Evolutionary conservation across 768 basidiomycete genomes (phyloP), one percentile per base, ranked within the genome.

Genomic region (Suillus weaverae): DNA sequence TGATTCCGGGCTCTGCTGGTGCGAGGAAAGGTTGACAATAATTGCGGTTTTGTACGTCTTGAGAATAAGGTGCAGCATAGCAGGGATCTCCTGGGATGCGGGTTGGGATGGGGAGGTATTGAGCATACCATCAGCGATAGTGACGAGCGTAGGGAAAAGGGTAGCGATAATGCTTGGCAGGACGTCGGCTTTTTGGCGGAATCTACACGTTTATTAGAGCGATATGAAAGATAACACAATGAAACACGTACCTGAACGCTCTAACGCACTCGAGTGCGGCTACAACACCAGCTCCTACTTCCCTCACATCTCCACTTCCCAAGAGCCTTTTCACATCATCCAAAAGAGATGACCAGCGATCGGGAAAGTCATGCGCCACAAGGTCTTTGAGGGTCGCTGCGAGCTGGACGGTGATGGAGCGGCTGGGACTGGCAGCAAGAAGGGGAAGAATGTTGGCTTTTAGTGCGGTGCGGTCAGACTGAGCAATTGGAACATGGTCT

Each of bases 41-140:
- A 93, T 91, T 56, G 88, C 89, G 0, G 88, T 89, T 71, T 88
- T 91, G 82, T 97, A 97, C 0, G 91, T 84, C 72, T 97, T 96
- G 66, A 95, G 81, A 64, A 96, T 91, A 60, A 94, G 83, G 70
- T 95, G 94, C 36, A 96, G 81, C 81, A 95, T 89, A 1, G 87
- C 84, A 1, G 93, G 93, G 60, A 91, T 89, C 64, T 94, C 93
- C 56, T 89, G 86, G 13, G 84, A 80, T 9, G 78, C 73, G 2
- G 38, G 57, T n/a, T 80, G 79, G 41, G 79, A 82, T 4, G 88
- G 89, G 0, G 87, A 87, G 10, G 85, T 82, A 51, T 84, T 80
- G 55, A 93, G 78, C 79, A 95, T 86, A 68, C 87, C 82, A 0
- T 82, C 79, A 20, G 89, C 94, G 67, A 96, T 87, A n/a, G 79